These are phyloP conservation scores for Aspergillus vadensis DNA, from an alignment of 2,329 filamentous ascomycete genomes.

Conservation along the genomic window DNA sequence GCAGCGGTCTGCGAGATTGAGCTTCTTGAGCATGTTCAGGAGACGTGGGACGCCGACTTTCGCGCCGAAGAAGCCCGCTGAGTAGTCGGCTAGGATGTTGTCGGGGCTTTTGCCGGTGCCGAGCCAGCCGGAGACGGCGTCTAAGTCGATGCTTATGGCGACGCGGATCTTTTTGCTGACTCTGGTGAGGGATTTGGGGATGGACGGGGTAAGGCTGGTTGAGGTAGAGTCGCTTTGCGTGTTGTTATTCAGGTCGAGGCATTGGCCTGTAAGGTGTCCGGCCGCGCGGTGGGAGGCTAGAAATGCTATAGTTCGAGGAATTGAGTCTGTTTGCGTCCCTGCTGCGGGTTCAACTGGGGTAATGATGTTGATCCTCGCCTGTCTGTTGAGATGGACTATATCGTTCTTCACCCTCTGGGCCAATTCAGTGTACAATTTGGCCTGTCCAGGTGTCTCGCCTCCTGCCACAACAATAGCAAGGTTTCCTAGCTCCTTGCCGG, in stretches of 20 bases:
- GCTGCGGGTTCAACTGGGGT: slow-evolving; percentile 51
- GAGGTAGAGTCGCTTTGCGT: slow-evolving; percentile 29
- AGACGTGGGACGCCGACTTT: slow-evolving; percentile 60
- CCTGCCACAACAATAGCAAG: slow-evolving; percentile 57
- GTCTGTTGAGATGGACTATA: slow-evolving; percentile 54
- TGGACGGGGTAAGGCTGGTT: slow-evolving; percentile 11
- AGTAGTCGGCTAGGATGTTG: slow-evolving; percentile 60
- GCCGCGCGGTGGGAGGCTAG: slow-evolving; percentile 54
- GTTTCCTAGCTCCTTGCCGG: slow-evolving; percentile 49
- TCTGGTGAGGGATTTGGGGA: slow-evolving; percentile 15
- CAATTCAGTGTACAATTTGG: slow-evolving; percentile 56
- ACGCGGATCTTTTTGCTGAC: slow-evolving; percentile 27
- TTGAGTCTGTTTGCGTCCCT: slow-evolving; percentile 52
- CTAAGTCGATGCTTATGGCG: slow-evolving; percentile 54
- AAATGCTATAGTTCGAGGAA: slow-evolving; percentile 53
- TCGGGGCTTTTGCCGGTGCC: slow-evolving; percentile 50
- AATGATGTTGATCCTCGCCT: slow-evolving; percentile 57
- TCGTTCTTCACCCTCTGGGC: slow-evolving; percentile 58
- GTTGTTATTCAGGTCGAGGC: slow-evolving; percentile 54
- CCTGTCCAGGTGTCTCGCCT: slow-evolving; percentile 54
- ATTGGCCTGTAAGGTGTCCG: slow-evolving; percentile 58
- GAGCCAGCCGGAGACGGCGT: slow-evolving; percentile 62
- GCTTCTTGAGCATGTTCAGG: slow-evolving; percentile 56
- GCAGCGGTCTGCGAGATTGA: slow-evolving; percentile 53
- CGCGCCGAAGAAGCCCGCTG: slow-evolving; percentile 57